Base-by-base conservation (phyloP, 805 yeast species). In the Zygotorulaspora florentina region DNA sequence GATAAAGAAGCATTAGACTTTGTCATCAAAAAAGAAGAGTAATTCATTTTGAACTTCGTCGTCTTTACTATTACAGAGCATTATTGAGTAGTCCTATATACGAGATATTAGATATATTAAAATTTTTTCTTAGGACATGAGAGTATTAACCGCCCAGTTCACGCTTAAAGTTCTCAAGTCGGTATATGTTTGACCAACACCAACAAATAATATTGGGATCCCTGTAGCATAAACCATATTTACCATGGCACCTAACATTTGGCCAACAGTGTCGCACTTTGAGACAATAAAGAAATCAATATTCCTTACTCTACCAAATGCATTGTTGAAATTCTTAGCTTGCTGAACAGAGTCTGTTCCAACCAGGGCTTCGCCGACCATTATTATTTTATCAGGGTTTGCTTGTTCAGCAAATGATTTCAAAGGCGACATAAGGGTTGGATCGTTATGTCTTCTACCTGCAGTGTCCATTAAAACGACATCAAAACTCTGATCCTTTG, bases 351-450 rank as follows among this genome's bases (percentile, higher is more conserved):
- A 87, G 63, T 91, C 99, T 0, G 98, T 90, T 13, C 99, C 99
- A 1, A 91, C 98, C 31, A 91, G 72, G 0, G 99, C 99, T 67
- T 91, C 99, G 35, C 97, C 98, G 15, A 91, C 99, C 98, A 93
- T 93, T 61, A 91, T 90, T 58, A 91, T 91, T 65, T 87, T 91
- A 67, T 91, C 93, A 0, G 98, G 99, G 40, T 87, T 77, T 2
- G 98, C 98, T 40, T 95, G 90, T 58, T 86, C 88, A 13, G 97
- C 98, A 66, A 91, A 91, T 45, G 91, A 87, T 55, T 89, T 95
- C 53, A 91, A 70, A 7, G 97, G 96, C 0, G 96, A 91, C 99
- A 91, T 91, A 51, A 91, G 74, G 47, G 91, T 82, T 13, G 93
- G 85, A 64, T 93, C 97, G 55, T 91, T 88, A 62, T 93, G 99